These are phyloP conservation scores for Ceraceosorus bombacis DNA, from an alignment of 1,284 basidiomycete species.

Conservation along the genomic window DNA sequence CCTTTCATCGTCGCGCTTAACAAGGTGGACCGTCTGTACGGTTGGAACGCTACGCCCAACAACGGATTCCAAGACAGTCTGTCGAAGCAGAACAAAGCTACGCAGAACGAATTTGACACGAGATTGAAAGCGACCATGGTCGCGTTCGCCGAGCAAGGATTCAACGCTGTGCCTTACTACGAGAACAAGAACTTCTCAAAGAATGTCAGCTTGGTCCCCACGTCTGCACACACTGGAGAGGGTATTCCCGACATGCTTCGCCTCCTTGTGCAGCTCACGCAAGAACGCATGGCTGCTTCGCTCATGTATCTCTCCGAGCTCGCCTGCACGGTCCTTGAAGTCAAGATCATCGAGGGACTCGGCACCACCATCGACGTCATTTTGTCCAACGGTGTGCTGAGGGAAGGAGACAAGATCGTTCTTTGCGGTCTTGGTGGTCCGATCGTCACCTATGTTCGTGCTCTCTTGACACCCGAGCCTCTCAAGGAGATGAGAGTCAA, in stretches of 20 bases:
- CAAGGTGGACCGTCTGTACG: slow-evolving; percentile 98
- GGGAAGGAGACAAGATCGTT: slow-evolving; percentile 89
- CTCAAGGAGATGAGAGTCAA: slow-evolving; percentile 93
- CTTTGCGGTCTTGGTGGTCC: slow-evolving; percentile 96
- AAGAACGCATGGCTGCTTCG: slow-evolving; percentile 92
- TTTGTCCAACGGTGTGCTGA: slow-evolving; percentile 85
- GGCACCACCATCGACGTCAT: slow-evolving; percentile 98
- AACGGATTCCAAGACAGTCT: slow-evolving; percentile 86
- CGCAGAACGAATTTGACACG: slow-evolving; percentile 87
- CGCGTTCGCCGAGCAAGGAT: slow-evolving; percentile 92
- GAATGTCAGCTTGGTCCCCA: slow-evolving; percentile 93
- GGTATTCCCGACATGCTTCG: slow-evolving; percentile 99
- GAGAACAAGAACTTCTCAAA: slow-evolving; percentile 93
- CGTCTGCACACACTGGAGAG: slow-evolving; percentile 94
- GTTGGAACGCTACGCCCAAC: slow-evolving; percentile 85
- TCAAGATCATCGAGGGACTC: slow-evolving; percentile 96
- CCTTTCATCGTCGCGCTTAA: slow-evolving; percentile 99
- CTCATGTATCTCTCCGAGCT: slow-evolving; percentile 98
- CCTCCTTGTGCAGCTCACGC: slow-evolving; percentile 92
- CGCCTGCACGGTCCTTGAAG: slow-evolving; percentile 98
- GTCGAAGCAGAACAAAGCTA: slow-evolving; percentile 70
- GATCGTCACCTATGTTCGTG: slow-evolving; percentile 89
- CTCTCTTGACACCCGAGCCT: slow-evolving; percentile 91
- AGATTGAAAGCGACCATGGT: slow-evolving; percentile 76
- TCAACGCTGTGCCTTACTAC: slow-evolving; percentile 93